phyloP scores from a whole-genome alignment of 352 stramenopile species.

The Phytopythium kandeliae region DNA sequence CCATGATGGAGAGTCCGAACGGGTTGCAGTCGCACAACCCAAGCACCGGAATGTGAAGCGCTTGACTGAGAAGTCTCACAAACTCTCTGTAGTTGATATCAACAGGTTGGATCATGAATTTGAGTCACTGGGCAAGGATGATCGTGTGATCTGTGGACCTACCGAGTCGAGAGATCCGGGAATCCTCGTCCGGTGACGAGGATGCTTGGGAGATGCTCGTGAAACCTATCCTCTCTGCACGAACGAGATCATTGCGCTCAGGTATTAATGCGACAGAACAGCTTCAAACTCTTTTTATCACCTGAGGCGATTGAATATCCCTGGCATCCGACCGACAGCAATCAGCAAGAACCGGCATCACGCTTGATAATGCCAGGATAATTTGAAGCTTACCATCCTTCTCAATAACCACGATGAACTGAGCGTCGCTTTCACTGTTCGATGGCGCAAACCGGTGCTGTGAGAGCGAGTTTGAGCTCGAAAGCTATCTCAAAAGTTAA shows the following conservation, averaged over 20 bases:
- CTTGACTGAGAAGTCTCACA: conserved; percentile 68
- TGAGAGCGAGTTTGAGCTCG: not conserved
- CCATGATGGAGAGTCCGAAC: conserved; percentile 91
- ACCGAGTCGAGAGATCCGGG: conserved; percentile 92
- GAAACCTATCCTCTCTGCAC: conserved; percentile 81
- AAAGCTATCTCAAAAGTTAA: not conserved
- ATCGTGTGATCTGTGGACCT: not conserved
- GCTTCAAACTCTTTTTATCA: conserved; percentile 4
- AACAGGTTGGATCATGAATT: not conserved
- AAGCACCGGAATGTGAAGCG: conserved; percentile 84
- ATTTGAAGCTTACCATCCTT: conserved; percentile 83
- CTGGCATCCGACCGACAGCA: conserved; percentile 70
- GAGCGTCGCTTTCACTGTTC: conserved; percentile 58
- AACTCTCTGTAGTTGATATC: conserved; percentile 46
- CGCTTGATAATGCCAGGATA: conserved; percentile 12
- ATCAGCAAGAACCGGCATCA: no score
- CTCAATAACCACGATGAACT: conserved; percentile 92
- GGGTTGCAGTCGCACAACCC: conserved; percentile 94
- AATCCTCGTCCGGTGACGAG: conserved; percentile 92
- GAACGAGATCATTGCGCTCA: not conserved
- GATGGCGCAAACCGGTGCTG: not conserved
- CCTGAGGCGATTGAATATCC: conserved; percentile 92
- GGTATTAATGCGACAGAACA: not conserved
- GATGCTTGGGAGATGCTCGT: conserved; percentile 84
- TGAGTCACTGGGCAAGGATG: not conserved